phyloP scores from a whole-genome alignment of 169 alveolate species.

The Neospora caninum region DNA sequence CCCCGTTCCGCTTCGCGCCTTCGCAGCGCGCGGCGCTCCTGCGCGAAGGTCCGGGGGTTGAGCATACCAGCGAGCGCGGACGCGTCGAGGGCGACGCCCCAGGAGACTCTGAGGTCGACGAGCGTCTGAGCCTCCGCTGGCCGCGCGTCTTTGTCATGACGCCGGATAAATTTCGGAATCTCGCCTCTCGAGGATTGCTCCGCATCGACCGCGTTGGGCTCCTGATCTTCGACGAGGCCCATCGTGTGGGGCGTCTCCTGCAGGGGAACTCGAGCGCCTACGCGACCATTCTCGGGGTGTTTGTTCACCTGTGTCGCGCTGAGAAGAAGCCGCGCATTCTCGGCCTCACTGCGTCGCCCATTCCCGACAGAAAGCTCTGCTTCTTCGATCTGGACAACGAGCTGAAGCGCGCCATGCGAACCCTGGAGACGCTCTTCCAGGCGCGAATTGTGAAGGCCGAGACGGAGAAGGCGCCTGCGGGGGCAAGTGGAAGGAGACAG shows the following conservation, averaged over 20 bases:
- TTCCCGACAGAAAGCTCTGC: neutral
- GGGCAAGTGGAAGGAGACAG: neutral
- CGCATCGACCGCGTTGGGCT: slow-evolving; percentile 6
- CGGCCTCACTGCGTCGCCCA: neutral
- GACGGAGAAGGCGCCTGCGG: neutral
- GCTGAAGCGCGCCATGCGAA: neutral
- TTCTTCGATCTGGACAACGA: neutral
- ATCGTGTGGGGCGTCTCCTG: neutral
- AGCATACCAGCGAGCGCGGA: no score
- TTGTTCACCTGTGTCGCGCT: neutral
- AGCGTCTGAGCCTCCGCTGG: neutral
- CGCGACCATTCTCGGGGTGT: neutral
- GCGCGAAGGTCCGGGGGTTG: no score
- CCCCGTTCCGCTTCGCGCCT: neutral
- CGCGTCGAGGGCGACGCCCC: neutral
- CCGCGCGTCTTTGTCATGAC: slow-evolving; percentile 2
- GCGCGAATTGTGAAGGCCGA: neutral
- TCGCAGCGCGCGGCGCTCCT: neutral
- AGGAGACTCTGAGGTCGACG: neutral
- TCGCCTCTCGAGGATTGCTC: neutral
- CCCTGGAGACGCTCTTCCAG: neutral
- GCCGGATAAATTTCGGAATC: neutral
- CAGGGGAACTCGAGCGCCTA: neutral
- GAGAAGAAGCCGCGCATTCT: neutral
- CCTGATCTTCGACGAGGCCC: slow-evolving; percentile 10